These are phyloP conservation scores for Monosporozyma yasuniensis DNA, from an alignment of 805 yeast species.

Conservation along the genomic window DNA sequence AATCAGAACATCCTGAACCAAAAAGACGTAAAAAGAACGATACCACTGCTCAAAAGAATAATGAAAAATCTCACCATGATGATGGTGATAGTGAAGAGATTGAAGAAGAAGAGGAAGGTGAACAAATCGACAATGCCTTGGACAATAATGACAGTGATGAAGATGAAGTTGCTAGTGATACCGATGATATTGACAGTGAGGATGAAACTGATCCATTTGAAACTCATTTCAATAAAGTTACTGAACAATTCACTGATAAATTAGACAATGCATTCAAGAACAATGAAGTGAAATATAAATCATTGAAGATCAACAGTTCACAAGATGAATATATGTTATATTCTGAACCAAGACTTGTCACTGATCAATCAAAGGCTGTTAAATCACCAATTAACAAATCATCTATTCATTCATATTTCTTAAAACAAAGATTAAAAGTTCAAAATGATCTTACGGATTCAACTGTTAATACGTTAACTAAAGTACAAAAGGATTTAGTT, in stretches of 20 bases:
- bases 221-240: slow-evolving; percentile 53
- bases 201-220: slow-evolving; percentile 64
- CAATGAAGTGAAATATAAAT: slow-evolving; percentile 22
- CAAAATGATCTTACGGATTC: slow-evolving; percentile 24
- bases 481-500: slow-evolving; percentile 44
- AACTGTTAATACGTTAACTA: slow-evolving; percentile 25
- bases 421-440: slow-evolving; percentile 37
- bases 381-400: slow-evolving; percentile 16
- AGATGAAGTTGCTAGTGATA: slow-evolving; percentile 14
- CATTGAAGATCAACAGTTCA: slow-evolving; percentile 10
- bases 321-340: slow-evolving; percentile 16
- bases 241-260: slow-evolving; percentile 31
- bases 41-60: not conserved
- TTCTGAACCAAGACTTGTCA: slow-evolving; percentile 22
- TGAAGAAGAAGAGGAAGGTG: slow-evolving; percentile 20
- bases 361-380: slow-evolving; percentile 9
- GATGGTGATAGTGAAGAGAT: slow-evolving; percentile 24
- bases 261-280: slow-evolving; percentile 30
- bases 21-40: slow-evolving; percentile 12
- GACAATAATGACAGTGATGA: slow-evolving; percentile 24
- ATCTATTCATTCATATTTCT: slow-evolving; percentile 31
- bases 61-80: slow-evolving; percentile 9
- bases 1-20: slow-evolving; percentile 35
- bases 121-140: slow-evolving; percentile 25
- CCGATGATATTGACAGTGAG: slow-evolving; percentile 27